Evolutionary conservation across 73 alveolate genomes (phyloP), one percentile per base, ranked within the genome.

Genomic region (Breviolum minutum): DNA sequence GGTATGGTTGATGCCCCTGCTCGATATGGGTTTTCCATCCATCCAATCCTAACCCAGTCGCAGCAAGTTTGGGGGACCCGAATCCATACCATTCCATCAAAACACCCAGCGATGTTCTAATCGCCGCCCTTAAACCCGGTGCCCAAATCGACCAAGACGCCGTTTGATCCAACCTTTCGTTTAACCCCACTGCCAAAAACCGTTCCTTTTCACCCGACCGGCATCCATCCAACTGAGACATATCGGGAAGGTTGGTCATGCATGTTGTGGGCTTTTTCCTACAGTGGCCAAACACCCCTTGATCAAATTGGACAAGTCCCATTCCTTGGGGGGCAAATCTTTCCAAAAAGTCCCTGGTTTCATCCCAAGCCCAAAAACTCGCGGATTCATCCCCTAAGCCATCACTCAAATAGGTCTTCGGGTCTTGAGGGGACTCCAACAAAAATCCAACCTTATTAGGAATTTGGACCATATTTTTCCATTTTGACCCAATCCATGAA

Each of bases 311-410:
- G 0, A 66, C 4, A 2, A 66, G 22, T 4, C 4, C 74, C 74
- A 66, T 66, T 66, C 74, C 74, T n/a, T 66, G 2, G 74, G 74
- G n/a, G n/a, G n/a, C n/a, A n/a, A 66, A 66, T 1, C 26, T 66
- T 66, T 66, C 74, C 1, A 66, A 7, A 7, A 66, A 66, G 6
- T 66, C 74, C 74, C 6, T 2, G 1, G 74, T 66, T 66, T 66
- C 74, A 66, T 66, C 74, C 74, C 74, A 66, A 66, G 74, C 74
- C 74, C 74, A 66, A 66, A 66, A 66, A 66, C 74, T 66, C 74
- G 74, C 74, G 2, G 83, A 73, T 6, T 73, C 48, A 24, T 24
- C 8, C 60, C 83, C 83, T 19, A 6, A 17, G 1, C 83, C 83
- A 19, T 73, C 30, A 20, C 27, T 5, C 48, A 73, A 26, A 26